Evolutionary conservation across 164 flowering plant genomes (phyloP).

Genomic region (Nymphaea colorata): DNA sequence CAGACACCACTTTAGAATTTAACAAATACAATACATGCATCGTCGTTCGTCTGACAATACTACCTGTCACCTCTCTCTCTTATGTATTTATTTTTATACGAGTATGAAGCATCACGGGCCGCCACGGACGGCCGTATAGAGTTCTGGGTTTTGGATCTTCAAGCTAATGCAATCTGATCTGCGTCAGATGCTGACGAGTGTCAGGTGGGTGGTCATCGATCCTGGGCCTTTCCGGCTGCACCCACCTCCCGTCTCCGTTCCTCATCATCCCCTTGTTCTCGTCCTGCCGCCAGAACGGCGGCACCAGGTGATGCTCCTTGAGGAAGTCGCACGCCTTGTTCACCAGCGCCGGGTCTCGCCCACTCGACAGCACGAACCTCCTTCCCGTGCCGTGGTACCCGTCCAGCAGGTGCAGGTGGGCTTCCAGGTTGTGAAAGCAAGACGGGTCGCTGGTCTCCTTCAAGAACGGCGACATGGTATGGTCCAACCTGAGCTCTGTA

Average conservation of each 20-base stretch:
- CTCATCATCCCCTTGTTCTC: slow-evolving; percentile 62
- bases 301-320: slow-evolving; percentile 48
- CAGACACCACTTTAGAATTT: too few relatives aligned
- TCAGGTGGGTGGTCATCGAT: slow-evolving; percentile 34
- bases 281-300: slow-evolving; percentile 64
- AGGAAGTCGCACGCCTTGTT: slow-evolving; percentile 54
- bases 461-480: slow-evolving; percentile 43
- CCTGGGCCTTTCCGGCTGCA: slow-evolving; percentile 38
- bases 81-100: too few relatives aligned
- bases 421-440: slow-evolving; percentile 60
- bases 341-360: slow-evolving; percentile 61
- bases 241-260: slow-evolving; percentile 49
- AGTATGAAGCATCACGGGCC: too few relatives aligned
- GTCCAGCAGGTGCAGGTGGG: slow-evolving; percentile 62
- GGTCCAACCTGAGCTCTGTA: slow-evolving; percentile 53
- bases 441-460: slow-evolving; percentile 26
- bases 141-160: too few relatives aligned
- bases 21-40: too few relatives aligned
- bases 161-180: background rate
- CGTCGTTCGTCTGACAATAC: too few relatives aligned
- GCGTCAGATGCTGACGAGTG: slow-evolving; percentile 13
- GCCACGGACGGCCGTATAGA: too few relatives aligned
- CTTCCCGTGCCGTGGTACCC: slow-evolving; percentile 57
- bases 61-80: too few relatives aligned
- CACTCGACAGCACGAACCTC: slow-evolving; percentile 36